Base-by-base conservation (phyloP, 2,329 filamentous ascomycete genomes). In the Ophiostoma tasmaniense region DNA sequence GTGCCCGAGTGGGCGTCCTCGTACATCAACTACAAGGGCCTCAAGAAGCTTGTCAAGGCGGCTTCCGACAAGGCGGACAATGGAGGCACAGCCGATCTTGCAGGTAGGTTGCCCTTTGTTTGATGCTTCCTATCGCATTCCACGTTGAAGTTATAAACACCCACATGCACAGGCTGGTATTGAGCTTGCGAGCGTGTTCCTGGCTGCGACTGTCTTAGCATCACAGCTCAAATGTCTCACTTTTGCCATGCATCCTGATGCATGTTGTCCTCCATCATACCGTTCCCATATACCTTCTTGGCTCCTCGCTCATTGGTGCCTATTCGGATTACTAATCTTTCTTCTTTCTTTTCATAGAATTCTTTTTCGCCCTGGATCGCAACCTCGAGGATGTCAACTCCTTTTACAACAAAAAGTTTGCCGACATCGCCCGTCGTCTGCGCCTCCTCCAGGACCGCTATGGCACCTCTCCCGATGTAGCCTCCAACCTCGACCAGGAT, bases 351-450 rank as follows among this genome's bases (percentile, higher is more conserved):
- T 25, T 64, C 42, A 75, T 82, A 97, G 95, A 93, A 79, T 97
- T 99, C 84, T 97, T 97, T 82, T 97, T 94, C 79, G 91, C 90
- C 73, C 88, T 99, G 78, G 95, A 99, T 78, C 91, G 95, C 75
- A 97, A 98, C 77, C 89, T 99, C 76, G 95, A 99, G 82, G 91
- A 96, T 80, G 94, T 99, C 78, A 93, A 97, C 79, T 87, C 87
- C 67, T 98, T 99, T 79, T 98, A 97, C 83, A 97, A 96, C 81
- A 96, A 93, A 78, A 97, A 97, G 78, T 92, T 93, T 76, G 85
- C 88, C 71, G 94, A 98, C 74, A 90, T 90, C 71, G 88, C 90
- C 50, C 90, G 95, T 71, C 89, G 94, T 45, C 82, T 98, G 73
- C 93, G 92, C 74, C 85, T 97, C 17, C 84, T 98, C 33, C 89